Evolutionary conservation across 1,139 yeast species (phyloP).

Genomic region (Geotrichum histeridarum): DNA sequence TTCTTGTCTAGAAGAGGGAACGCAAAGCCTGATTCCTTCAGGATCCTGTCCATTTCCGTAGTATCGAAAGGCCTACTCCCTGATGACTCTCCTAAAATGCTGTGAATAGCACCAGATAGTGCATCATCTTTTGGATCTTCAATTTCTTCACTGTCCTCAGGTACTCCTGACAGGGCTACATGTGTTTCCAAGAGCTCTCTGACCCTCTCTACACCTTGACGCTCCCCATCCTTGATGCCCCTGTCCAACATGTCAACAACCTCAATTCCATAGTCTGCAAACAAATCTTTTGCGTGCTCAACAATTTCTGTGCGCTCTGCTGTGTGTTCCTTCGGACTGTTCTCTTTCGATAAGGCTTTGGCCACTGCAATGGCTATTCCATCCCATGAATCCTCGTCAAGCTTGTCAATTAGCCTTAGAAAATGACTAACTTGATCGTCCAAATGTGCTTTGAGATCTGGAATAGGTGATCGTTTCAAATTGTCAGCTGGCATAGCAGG

Average conservation of each 20-base stretch:
- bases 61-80: slow-evolving; percentile 5
- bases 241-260: slow-evolving; percentile 23
- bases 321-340: slow-evolving; percentile 1
- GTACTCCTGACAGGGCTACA: slow-evolving; percentile 17
- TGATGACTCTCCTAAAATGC: slow-evolving; percentile 11
- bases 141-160: slow-evolving; percentile 15
- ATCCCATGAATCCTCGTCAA: slow-evolving; percentile 31
- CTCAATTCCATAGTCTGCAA: slow-evolving; percentile 32
- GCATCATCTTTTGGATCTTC: slow-evolving; percentile 14
- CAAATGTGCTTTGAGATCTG: slow-evolving; percentile 4
- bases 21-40: slow-evolving; percentile 11
- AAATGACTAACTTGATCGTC: slow-evolving; percentile 20
- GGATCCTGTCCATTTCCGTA: slow-evolving; percentile 11
- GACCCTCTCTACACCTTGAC: slow-evolving; percentile 28
- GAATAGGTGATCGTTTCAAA: background rate
- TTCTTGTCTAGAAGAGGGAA: slow-evolving; percentile 17
- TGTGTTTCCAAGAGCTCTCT: slow-evolving; percentile 31
- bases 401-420: slow-evolving; percentile 22
- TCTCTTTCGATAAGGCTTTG: slow-evolving; percentile 11
- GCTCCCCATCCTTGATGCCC: slow-evolving; percentile 18
- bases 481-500: slow-evolving; percentile 6
- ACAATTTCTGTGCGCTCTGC: slow-evolving; percentile 12
- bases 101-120: slow-evolving; percentile 3
- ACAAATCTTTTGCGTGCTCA: slow-evolving; percentile 22
- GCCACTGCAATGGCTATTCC: slow-evolving; percentile 29